Evolutionary conservation across 768 basidiomycete species (phyloP).

Genomic region (Lanmaoa rubissima): DNA sequence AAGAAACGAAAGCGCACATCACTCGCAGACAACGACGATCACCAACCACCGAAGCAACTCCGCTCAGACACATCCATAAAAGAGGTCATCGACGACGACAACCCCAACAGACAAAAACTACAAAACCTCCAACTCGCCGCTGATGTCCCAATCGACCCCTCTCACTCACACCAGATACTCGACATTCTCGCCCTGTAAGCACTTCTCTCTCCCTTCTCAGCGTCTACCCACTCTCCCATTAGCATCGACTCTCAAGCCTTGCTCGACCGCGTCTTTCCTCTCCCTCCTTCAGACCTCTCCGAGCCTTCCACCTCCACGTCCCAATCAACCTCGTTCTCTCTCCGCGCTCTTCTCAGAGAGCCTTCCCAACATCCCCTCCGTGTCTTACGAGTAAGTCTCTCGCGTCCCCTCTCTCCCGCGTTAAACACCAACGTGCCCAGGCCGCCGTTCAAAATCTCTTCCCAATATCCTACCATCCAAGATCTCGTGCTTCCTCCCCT

Average conservation of each 20-base stretch:
- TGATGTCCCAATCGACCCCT: conserved; percentile 45
- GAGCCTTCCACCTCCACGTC: conserved; percentile 41
- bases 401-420: conserved; percentile 13
- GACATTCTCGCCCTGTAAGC: conserved; percentile 58
- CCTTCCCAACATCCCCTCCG: conserved; percentile 52
- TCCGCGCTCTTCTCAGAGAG: conserved; percentile 57
- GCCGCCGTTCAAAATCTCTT: conserved; percentile 65
- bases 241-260: conserved; percentile 74
- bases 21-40: conserved; percentile 40
- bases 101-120: conserved; percentile 15
- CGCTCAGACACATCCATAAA: conserved; percentile 34
- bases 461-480: conserved; percentile 65
- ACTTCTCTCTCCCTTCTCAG: background rate
- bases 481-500: conserved; percentile 59
- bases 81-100: conserved; percentile 30
- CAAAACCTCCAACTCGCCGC: conserved; percentile 39
- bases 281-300: conserved; percentile 39
- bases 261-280: conserved; percentile 75
- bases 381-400: conserved; percentile 52
- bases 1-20: conserved; percentile 73
- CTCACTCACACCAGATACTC: conserved; percentile 53
- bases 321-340: conserved; percentile 39
- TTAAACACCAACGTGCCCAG: conserved; percentile 29
- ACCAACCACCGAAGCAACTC: conserved; percentile 48
- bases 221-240: conserved; percentile 5